These are phyloP conservation scores for Trichosporon faecale DNA, from an alignment of 1,284 basidiomycete genomes.

Conservation along the genomic window DNA sequence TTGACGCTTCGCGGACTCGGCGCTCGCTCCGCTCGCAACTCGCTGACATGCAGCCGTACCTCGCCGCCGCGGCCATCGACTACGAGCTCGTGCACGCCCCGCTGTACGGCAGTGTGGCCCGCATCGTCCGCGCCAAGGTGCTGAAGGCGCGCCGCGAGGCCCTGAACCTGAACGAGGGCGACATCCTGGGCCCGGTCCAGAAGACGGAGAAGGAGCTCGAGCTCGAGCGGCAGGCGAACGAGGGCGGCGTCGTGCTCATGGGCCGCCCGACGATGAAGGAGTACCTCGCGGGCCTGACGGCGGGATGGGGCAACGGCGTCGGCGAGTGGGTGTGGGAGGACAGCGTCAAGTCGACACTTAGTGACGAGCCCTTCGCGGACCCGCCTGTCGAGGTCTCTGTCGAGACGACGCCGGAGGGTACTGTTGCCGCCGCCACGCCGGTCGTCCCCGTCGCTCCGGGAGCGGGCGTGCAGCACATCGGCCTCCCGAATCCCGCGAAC, in stretches of 20 bases:
- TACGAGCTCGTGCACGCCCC: conserved; percentile 80
- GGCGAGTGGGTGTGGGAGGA: conserved; percentile 68
- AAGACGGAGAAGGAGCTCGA: conserved; percentile 54
- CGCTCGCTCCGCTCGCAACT: neutral
- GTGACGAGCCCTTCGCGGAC: conserved; percentile 61
- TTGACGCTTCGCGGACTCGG: too few relatives aligned
- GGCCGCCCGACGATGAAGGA: conserved; percentile 92
- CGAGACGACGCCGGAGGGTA: neutral
- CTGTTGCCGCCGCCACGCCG: neutral
- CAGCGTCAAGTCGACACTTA: conserved; percentile 69
- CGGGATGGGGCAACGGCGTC: conserved; percentile 78
- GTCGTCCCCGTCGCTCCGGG: conserved; percentile 10
- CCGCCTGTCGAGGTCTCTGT: conserved; percentile 21
- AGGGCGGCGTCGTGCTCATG: conserved; percentile 80
- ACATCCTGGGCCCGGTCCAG: conserved; percentile 58
- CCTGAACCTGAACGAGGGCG: conserved; percentile 62
- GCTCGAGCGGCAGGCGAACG: conserved; percentile 65
- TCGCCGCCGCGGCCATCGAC: conserved; percentile 91
- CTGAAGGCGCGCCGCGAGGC: conserved; percentile 55
- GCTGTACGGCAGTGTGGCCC: conserved; percentile 74
- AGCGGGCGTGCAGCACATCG: conserved; percentile 31
- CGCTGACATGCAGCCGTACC: conserved; percentile 65
- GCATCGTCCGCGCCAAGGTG: conserved; percentile 56
- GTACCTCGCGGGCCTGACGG: conserved; percentile 79
- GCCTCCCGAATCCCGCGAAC: neutral